Evolutionary conservation across 2,329 filamentous ascomycete species (phyloP), one percentile per base, ranked within the genome.

Genomic region (Penicillium sp.): DNA sequence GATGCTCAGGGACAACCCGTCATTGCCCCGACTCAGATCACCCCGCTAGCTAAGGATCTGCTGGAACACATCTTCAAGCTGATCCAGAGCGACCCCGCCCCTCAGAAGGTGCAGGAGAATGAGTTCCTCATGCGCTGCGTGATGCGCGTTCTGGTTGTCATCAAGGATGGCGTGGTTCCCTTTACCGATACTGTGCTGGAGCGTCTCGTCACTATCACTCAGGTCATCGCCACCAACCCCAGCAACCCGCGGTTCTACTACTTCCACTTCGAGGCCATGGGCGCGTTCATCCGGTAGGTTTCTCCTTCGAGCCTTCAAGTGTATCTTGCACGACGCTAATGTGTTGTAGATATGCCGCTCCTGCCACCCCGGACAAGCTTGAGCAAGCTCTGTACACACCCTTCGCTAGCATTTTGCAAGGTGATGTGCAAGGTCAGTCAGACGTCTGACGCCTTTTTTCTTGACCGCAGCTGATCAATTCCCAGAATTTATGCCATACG

Each of bases 231-330:
- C 66, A 82, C 87, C 60, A 98, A 98, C 70, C 93, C 93, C 0
- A 96, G 91, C 75, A 98, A 98, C 71, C 93, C 93, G 2, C 83
- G 89, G 10, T 98, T 98, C 75, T 96, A 96, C 74, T 98, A 98
- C 76, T 98, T 92, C 71, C 89, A 95, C 68, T 98, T 98, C 56
- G 93, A 98, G 74, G 88, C 89, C 3, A 76, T 98, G 40, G 93
- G 93, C 29, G 92, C 93, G 13, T 78, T 98, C 42, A 88, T 97
- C 48, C 83, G 85, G 66, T 82, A 68, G 58, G 72, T 61, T 20
- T 28, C 27, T 28, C 42, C 15, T 18, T 31, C n/a, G 10, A 10
- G 12, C 10, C 8, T 15, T 4, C 28, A 8, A 23, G 6, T 42
- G 27, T 41, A 24, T 40, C 4, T 13, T 12, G 6, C 24, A 25